Base-by-base conservation (phyloP, 768 basidiomycete species). In the Cystoderma amianthinum region DNA sequence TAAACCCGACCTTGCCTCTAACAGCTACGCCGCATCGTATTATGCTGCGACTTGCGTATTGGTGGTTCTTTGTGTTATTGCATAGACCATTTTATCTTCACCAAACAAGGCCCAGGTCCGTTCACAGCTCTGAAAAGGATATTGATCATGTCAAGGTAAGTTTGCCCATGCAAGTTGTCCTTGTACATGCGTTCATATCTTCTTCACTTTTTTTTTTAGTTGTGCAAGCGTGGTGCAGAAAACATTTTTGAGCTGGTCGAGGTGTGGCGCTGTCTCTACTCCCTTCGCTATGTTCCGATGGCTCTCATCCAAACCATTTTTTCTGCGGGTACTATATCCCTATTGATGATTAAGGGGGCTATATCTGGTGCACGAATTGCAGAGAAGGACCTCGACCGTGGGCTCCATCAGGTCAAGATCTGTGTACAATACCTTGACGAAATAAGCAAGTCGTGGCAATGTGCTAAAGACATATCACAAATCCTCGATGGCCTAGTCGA, bases 61-160 rank as follows among this genome's bases (percentile, higher is more conserved):
- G 74, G 67, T 80, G 77, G 72, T 56, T 72, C 13, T 69, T 73
- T 46, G 76, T 82, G 23, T 67, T 82, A 13, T 67, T 82, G 0
- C 76, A 81, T 45, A 67, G 80, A 2, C 78, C 78, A 0, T 76
- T 62, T 63, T 77, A 65, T 55, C n/a, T n/a, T n/a, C n/a, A n/a
- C n/a, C 69, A 58, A 46, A 71, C 61, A 46, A 59, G 63, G 51
- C 45, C 65, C 40, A 59, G 67, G 45, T 56, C 58, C 45, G 57
- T 59, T 45, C 58, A 62, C 49, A 60, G 46, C 44, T 60, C 55
- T 11, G 68, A 64, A 43, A 59, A 54, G 40, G 65, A 62, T 44
- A 74, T 65, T 43, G 74, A 67, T 48, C 74, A 76, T 51, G 70
- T 75, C 51, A 77, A 77, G 62, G 76, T 73, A 43, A 59, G 25